Evolutionary conservation across 83 land plant genomes (phyloP), one percentile per base, ranked within the genome.

Genomic region (Thuja plicata): DNA sequence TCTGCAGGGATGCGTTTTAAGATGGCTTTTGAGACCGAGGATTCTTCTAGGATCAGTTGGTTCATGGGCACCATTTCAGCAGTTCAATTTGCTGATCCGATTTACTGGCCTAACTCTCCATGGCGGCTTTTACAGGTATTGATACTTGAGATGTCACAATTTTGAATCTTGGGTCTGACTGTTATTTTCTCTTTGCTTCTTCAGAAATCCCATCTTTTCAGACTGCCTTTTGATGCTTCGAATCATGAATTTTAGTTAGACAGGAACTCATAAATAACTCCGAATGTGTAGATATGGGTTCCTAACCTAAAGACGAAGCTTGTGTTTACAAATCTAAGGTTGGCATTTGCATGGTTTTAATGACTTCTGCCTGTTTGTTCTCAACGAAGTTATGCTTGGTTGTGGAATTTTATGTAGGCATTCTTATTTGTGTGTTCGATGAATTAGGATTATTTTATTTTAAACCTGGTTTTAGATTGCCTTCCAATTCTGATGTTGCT

Each of bases 11-110:
- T 97, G 99, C 92, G 98, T 88, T 97, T 99, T 87, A 97, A 97
- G 93, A 97, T 99, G 99, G 94, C 99, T 12, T 98, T 99, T 89
- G 99, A 99, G 91, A 99, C 99, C 0, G 99, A 99, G 94, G 99
- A 99, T 90, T 97, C 99, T 13, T 99, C 99, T 2, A 88, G 99
- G 84, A 95, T 99, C 70, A 99, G 99, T 89, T 99, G 99, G 99
- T 99, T 99, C 89, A 96, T 97, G 99, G 99, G 99, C 30, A 96
- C 98, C 41, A 94, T 97, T 32, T 93, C 98, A 40, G 87, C 94
- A 84, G 99, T 95, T 41, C 97, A 97, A 89, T 92, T 92, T 35
- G 97, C 95, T 27, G 99, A 98, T 88, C 98, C 99, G 32, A 71
- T 95, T 8, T 91, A 88, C 34, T 99, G 99, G 99, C 99, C 99